Evolutionary conservation across 108 stramenopile species (phyloP).

Genomic region (Aurantiochytrium sp.): DNA sequence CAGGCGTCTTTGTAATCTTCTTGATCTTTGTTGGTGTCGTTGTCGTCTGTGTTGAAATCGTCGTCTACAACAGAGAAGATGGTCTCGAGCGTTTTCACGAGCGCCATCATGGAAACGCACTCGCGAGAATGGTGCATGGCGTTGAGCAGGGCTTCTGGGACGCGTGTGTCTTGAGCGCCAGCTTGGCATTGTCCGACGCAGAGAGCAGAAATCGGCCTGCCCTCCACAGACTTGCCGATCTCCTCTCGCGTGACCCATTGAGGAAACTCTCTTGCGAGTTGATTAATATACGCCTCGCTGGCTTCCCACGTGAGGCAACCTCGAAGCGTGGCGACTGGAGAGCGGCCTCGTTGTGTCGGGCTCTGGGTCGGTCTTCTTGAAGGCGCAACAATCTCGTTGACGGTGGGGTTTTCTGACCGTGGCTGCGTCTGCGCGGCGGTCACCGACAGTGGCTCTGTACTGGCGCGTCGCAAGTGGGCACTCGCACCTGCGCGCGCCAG

Average conservation of each 20-base stretch:
- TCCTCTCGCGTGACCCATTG: neutral
- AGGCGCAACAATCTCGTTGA: neutral
- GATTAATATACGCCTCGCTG: neutral
- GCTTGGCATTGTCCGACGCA: neutral
- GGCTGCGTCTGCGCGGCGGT: too few species aligned
- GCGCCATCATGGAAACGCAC: neutral
- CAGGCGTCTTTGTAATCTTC: neutral
- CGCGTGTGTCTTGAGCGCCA: neutral
- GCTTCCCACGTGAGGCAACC: neutral
- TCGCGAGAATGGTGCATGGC: slow-evolving; percentile 20
- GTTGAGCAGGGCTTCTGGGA: neutral
- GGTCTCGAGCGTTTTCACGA: neutral
- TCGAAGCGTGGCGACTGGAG: neutral
- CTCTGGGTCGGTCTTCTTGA: neutral
- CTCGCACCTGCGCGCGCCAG: too few species aligned
- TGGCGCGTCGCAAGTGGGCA: too few species aligned
- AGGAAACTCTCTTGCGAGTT: neutral
- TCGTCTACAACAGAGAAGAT: neutral
- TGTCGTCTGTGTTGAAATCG: neutral
- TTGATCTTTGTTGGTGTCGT: neutral
- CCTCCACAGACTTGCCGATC: neutral
- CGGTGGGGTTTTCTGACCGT: too few species aligned
- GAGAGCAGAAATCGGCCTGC: neutral
- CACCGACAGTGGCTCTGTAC: too few species aligned
- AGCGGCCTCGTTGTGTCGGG: neutral